These are phyloP conservation scores for Penicillium sp. DNA, from an alignment of 2,329 filamentous ascomycete species.

Conservation along the genomic window DNA sequence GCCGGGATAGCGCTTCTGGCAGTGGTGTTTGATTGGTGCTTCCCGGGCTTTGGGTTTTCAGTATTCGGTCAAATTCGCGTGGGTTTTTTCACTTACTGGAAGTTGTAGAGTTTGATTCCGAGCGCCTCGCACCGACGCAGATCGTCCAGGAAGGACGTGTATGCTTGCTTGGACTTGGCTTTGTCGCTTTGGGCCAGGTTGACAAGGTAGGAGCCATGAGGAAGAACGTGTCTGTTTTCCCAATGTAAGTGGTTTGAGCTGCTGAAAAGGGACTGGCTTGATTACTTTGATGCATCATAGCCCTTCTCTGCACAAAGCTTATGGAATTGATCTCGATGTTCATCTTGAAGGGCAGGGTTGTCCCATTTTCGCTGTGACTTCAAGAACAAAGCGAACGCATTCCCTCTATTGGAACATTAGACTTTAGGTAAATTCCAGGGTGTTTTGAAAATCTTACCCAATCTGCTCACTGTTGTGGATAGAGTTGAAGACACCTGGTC, in stretches of 20 bases:
- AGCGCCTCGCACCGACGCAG: conserved; percentile 80
- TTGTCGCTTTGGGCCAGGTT: conserved; percentile 86
- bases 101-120: conserved; percentile 93
- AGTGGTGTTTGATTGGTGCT: conserved; percentile 71
- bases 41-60: conserved; percentile 60
- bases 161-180: conserved; percentile 81
- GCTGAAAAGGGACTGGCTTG: neutral
- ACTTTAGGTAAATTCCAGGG: neutral
- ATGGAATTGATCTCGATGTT: conserved; percentile 70
- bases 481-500: conserved; percentile 80
- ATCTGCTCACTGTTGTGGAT: conserved; percentile 76
- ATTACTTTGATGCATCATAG: conserved; percentile 66
- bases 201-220: conserved; percentile 94
- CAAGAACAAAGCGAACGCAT: conserved; percentile 91
- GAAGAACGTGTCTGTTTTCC: conserved; percentile 67
- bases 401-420: conserved; percentile 59
- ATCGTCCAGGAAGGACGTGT: conserved; percentile 83
- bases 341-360: conserved; percentile 72
- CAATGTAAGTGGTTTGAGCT: conserved; percentile 10
- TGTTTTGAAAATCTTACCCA: conserved; percentile 48
- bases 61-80: neutral
- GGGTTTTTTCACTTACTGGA: conserved; percentile 60
- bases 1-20: conserved; percentile 71
- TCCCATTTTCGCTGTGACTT: conserved; percentile 97
- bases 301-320: conserved; percentile 66